Evolutionary conservation across 2,329 filamentous ascomycete genomes (phyloP).

Genomic region (Hymenoscyphus fraxineus): DNA sequence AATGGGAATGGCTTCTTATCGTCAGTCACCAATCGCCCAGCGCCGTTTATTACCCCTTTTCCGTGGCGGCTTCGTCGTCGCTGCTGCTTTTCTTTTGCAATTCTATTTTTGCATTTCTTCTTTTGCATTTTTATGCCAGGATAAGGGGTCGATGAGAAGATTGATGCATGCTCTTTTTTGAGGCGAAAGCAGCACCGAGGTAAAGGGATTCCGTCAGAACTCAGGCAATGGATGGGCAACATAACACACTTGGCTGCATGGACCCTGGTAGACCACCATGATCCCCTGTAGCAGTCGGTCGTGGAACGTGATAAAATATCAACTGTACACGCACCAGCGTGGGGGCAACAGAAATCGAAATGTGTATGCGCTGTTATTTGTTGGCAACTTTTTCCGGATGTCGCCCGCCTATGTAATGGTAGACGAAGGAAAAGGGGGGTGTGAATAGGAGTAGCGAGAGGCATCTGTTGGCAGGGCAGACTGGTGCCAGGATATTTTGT

Average conservation of each 20-base stretch:
- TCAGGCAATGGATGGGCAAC: not conserved
- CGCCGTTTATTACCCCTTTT: not conserved
- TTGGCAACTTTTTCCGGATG: not conserved
- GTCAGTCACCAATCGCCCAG: not conserved
- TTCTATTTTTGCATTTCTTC: not conserved
- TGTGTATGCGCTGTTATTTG: not conserved
- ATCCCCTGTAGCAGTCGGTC: not conserved
- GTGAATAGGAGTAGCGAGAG: not conserved
- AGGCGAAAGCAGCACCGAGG: not conserved
- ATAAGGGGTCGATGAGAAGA: not conserved
- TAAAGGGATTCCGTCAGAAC: not conserved
- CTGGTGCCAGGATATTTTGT: too few relatives aligned
- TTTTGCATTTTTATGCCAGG: not conserved
- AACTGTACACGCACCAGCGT: not conserved
- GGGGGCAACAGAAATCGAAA: not conserved
- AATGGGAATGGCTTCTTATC: not conserved
- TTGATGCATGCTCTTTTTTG: not conserved
- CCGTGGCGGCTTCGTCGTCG: not conserved
- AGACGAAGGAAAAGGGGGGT: not conserved
- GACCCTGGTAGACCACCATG: not conserved
- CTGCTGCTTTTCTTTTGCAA: not conserved
- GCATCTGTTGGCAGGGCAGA: not conserved
- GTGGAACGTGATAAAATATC: not conserved
- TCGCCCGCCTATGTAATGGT: not conserved
- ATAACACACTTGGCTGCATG: not conserved